Conservation (phyloP, 2,329 filamentous ascomycete genomes). For the Alternaria brassicae region DNA sequence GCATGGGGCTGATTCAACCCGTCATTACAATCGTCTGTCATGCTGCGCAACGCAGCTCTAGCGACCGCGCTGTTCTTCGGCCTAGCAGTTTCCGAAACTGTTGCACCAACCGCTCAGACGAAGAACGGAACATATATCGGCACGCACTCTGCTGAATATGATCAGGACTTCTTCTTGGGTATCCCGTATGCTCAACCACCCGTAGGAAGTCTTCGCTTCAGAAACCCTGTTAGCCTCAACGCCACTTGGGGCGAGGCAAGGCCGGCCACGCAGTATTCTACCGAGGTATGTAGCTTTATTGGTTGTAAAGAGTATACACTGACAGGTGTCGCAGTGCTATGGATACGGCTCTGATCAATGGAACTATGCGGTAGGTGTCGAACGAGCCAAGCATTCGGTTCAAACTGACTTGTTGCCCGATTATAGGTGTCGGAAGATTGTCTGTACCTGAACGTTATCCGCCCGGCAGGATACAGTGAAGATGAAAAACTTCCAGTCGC, state of each 20-base stretch:
- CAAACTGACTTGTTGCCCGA: background rate
- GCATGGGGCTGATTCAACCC: background rate
- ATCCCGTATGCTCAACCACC: conserved; percentile 57
- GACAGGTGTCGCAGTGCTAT: conserved; percentile 41
- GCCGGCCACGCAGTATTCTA: conserved; percentile 47
- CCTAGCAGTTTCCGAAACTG: conserved; percentile 16
- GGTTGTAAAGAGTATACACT: background rate
- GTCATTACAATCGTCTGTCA: conserved; percentile 10
- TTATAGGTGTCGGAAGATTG: conserved; percentile 56
- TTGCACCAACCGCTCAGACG: conserved; percentile 44
- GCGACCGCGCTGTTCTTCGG: conserved; percentile 21
- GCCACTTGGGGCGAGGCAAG: conserved; percentile 46
- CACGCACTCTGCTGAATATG: conserved; percentile 48
- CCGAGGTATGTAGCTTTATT: conserved; percentile 18
- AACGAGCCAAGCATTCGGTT: background rate
- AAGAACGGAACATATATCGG: conserved; percentile 56
- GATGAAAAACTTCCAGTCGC: conserved; percentile 59
- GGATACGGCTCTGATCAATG: conserved; percentile 47
- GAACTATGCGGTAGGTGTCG: conserved; percentile 50
- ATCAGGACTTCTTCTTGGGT: conserved; percentile 57
- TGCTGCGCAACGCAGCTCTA: conserved; percentile 24
- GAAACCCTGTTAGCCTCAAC: conserved; percentile 57
- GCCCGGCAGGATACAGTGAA: conserved; percentile 47
- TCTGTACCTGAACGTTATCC: conserved; percentile 61
- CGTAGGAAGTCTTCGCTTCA: conserved; percentile 59